These are phyloP conservation scores for Xylaria scruposa DNA, from an alignment of 495 filamentous ascomycete species.

Conservation along the genomic window DNA sequence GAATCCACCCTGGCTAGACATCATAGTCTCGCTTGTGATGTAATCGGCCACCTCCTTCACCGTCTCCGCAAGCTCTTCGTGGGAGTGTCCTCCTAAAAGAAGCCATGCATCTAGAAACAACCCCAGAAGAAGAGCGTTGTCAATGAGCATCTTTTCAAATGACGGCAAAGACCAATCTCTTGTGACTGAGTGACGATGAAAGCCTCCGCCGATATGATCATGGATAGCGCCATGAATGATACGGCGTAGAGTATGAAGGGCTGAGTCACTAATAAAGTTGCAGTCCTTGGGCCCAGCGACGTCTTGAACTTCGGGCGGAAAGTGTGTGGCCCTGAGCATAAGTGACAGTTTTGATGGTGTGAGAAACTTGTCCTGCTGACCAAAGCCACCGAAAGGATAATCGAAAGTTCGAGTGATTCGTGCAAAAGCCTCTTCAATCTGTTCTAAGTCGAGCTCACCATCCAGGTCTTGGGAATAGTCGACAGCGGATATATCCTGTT, in stretches of 20 bases:
- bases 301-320: conserved; percentile 75
- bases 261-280: conserved; percentile 78
- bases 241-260: conserved; percentile 75
- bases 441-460: conserved; percentile 80
- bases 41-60: conserved; percentile 87
- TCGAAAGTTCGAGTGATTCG: conserved; percentile 84
- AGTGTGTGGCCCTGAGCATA: conserved; percentile 76
- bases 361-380: conserved; percentile 84
- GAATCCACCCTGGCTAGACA: conserved; percentile 75
- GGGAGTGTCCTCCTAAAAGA: conserved; percentile 61
- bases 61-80: conserved; percentile 72
- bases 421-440: conserved; percentile 86
- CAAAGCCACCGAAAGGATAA: conserved; percentile 78
- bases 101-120: conserved; percentile 91
- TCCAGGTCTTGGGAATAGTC: conserved; percentile 39
- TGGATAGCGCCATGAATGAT: conserved; percentile 89
- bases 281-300: conserved; percentile 86
- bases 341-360: conserved; percentile 86
- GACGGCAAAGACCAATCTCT: conserved; percentile 90
- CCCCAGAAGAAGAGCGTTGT: conserved; percentile 87
- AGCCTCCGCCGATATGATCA: conserved; percentile 92
- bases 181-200: conserved; percentile 89
- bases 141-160: conserved; percentile 98
- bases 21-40: conserved; percentile 72
- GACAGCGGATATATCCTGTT: conserved; percentile 18